Percentiles rank a stretch among this genome's conserved stretches.
Conservation (phyloP, 2,329 filamentous ascomycete genomes). For the Blumeria hordei region DNA sequence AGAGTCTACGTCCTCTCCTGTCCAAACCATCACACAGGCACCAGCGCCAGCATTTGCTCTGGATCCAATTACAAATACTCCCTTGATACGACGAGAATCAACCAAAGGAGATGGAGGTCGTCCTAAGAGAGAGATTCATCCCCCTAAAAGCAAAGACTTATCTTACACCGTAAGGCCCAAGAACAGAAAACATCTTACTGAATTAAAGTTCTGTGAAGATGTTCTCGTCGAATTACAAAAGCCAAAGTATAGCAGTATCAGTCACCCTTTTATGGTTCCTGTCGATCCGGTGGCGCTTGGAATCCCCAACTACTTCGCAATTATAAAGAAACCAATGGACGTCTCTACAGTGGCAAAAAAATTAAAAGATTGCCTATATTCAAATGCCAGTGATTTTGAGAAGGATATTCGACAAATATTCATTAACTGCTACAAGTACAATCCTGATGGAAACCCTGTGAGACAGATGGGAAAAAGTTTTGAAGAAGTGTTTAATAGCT, state of each 20-base stretch:
- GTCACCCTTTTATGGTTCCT: slow-evolving; percentile 53
- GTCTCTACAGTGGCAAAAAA: slow-evolving; percentile 59
- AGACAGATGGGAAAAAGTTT: slow-evolving; percentile 47
- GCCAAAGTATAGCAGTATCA: slow-evolving; percentile 40
- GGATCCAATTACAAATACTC: slow-evolving; percentile 45
- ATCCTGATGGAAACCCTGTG: slow-evolving; percentile 53
- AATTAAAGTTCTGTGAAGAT: slow-evolving; percentile 74
- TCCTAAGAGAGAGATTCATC: slow-evolving; percentile 82
- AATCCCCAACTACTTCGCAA: slow-evolving; percentile 76
- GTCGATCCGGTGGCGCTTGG: slow-evolving; percentile 87
- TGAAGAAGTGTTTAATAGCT: slow-evolving; percentile 47
- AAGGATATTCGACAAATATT: slow-evolving; percentile 64
- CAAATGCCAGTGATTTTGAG: slow-evolving; percentile 65
- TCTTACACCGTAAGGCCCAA: slow-evolving; percentile 71
- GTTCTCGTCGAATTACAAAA: slow-evolving; percentile 58
- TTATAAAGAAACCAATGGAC: slow-evolving; percentile 97
- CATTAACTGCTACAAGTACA: slow-evolving; percentile 81
- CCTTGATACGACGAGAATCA: slow-evolving; percentile 67
- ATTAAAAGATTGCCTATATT: slow-evolving; percentile 55
- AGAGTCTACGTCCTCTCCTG: slow-evolving; percentile 10
- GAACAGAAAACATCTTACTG: slow-evolving; percentile 70
- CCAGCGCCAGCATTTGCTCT: slow-evolving; percentile 43
- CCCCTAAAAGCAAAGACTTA: slow-evolving; percentile 75
- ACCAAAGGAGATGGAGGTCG: slow-evolving; percentile 51
- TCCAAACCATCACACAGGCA: slow-evolving; percentile 13